A percentile compares a stretch with the other conserved stretches of the same genome.
Evolutionary conservation across 306 rosid species (phyloP).

Genomic region (Citrullus colocynthis): DNA sequence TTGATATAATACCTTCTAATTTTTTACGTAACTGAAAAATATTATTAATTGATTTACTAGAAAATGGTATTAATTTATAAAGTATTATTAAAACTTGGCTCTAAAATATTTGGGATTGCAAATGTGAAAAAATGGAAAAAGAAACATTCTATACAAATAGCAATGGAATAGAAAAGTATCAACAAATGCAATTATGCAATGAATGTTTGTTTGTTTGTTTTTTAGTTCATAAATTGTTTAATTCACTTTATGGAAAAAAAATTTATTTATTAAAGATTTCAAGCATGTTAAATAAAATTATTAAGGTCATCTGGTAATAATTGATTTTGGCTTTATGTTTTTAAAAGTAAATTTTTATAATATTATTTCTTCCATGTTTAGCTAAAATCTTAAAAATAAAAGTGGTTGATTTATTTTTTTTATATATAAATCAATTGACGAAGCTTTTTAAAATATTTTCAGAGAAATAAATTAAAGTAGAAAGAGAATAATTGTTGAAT

Average conservation of each 20-base stretch:
- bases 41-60: too few relatives aligned
- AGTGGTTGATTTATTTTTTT: not conserved
- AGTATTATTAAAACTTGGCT: too few relatives aligned
- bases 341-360: not conserved
- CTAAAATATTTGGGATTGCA: too few relatives aligned
- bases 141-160: not conserved
- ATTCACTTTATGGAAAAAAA: not conserved
- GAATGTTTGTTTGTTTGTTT: not conserved
- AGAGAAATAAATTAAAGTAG: not conserved
- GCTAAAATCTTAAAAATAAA: not conserved
- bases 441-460: too few relatives aligned
- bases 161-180: not conserved
- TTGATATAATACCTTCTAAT: too few relatives aligned
- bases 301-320: not conserved
- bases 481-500: too few relatives aligned
- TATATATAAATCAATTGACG: accelerated
- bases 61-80: too few relatives aligned
- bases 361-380: not conserved
- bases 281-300: not conserved
- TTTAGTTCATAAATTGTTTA: not conserved
- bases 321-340: not conserved
- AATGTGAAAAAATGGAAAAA: too few relatives aligned
- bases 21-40: too few relatives aligned
- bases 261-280: not conserved
- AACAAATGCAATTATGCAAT: not conserved